These are phyloP conservation scores for Lycium barbarum DNA, from an alignment of 257 asterid genomes.

Conservation along the genomic window DNA sequence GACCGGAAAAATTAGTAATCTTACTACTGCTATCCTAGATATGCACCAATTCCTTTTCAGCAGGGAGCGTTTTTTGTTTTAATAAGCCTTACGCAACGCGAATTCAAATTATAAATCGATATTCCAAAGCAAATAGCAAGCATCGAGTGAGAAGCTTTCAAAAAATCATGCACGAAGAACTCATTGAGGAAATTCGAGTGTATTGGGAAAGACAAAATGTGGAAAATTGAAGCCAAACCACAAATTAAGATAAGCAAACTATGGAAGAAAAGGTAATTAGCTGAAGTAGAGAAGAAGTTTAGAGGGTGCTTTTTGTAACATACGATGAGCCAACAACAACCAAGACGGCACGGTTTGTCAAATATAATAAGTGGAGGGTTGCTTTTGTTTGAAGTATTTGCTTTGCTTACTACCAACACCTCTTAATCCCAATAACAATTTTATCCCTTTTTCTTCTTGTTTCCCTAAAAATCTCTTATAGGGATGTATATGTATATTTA, in stretches of 20 bases:
- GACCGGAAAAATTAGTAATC: no score
- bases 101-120: no score
- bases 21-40: no score
- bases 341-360: conserved; percentile 57
- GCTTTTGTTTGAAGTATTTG: conserved; percentile 17
- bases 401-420: conserved; percentile 18
- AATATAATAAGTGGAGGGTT: neutral
- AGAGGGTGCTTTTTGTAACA: conserved; percentile 1
- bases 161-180: neutral
- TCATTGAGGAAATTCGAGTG: neutral
- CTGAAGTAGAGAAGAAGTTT: conserved; percentile 47
- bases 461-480: neutral
- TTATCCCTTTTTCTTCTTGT: neutral
- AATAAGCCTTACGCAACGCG: no score
- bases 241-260: neutral
- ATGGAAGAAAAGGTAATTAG: neutral
- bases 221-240: conserved; percentile 14
- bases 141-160: no score
- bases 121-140: no score
- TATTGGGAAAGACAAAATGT: conserved; percentile 33
- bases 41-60: no score
- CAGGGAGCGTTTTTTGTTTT: no score
- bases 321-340: conserved; percentile 37
- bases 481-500: neutral
- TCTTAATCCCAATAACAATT: conserved; percentile 3